A percentile compares a stretch with the other conserved stretches of the same genome.
Conservation (phyloP, 192 early-diverging fungal species). For the Coemansia sp. region DNA sequence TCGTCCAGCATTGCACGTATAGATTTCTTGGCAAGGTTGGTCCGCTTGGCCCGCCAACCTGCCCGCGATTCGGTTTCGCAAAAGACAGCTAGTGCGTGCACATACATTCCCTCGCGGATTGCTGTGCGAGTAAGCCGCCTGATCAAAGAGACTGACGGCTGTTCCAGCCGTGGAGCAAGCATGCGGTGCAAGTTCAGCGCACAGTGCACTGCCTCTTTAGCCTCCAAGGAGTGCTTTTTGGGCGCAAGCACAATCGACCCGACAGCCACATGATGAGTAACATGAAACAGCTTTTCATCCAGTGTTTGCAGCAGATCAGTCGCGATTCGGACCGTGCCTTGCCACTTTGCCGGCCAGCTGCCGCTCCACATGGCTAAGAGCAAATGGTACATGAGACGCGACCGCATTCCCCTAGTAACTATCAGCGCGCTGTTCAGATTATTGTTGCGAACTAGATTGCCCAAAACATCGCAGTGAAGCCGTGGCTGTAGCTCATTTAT, state of each 20-base stretch:
- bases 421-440: conserved; percentile 3
- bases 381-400: conserved; percentile 15
- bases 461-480: conserved; percentile 26
- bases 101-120: neutral
- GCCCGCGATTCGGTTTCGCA: conserved; percentile 14
- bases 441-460: conserved; percentile 12
- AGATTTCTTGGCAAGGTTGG: conserved; percentile 7
- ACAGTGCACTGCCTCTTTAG: neutral
- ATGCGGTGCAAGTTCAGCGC: conserved; percentile 19
- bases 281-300: conserved; percentile 16
- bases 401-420: conserved; percentile 5
- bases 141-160: conserved; percentile 17
- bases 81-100: conserved; percentile 19
- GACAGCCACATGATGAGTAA: conserved; percentile 27
- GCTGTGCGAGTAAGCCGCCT: conserved; percentile 22
- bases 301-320: conserved; percentile 2
- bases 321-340: no score
- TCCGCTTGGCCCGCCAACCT: neutral
- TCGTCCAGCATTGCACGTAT: conserved; percentile 19
- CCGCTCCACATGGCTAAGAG: conserved; percentile 15
- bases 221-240: no score
- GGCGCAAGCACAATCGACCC: conserved; percentile 5
- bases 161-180: conserved; percentile 23
- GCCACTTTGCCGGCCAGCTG: no score
- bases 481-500: conserved; percentile 11